A percentile compares a stretch with the other conserved stretches of the same genome.
Conservation (phyloP, 306 rosid genomes). For the Cicer judaicum region DNA sequence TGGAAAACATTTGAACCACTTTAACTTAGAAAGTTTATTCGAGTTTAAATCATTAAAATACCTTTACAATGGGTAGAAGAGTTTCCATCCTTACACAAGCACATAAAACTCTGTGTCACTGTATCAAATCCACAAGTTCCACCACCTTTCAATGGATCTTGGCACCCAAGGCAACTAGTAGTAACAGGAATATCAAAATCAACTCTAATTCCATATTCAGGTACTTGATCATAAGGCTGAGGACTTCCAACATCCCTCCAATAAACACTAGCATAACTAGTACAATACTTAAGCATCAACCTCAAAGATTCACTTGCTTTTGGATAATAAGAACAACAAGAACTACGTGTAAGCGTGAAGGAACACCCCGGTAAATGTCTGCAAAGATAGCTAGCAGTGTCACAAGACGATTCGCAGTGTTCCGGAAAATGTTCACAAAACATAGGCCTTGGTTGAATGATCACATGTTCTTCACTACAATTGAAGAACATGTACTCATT, state of each 20-base stretch:
- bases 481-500: constrained; percentile 93
- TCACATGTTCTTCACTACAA: constrained; percentile 71
- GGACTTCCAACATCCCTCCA: constrained; percentile 85
- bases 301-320: constrained; percentile 79
- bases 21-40: too few relatives aligned
- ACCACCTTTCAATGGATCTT: constrained; percentile 77
- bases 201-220: constrained; percentile 83
- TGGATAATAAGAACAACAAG: constrained; percentile 90
- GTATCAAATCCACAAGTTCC: constrained; percentile 88
- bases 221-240: constrained; percentile 80
- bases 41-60: constrained; percentile 12
- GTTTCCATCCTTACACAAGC: constrained; percentile 74
- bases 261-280: constrained; percentile 79
- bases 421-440: constrained; percentile 86
- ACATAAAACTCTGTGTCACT: constrained; percentile 57
- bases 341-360: constrained; percentile 51
- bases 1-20: too few relatives aligned
- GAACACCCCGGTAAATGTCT: constrained; percentile 82
- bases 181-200: constrained; percentile 87
- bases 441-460: constrained; percentile 77
- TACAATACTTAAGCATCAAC: constrained; percentile 80
- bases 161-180: constrained; percentile 78
- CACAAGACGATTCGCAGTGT: constrained; percentile 86
- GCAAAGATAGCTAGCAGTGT: constrained; percentile 85
- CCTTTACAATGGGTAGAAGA: constrained; percentile 84